Evolutionary conservation across 2,329 filamentous ascomycete species (phyloP), one percentile per base, ranked within the genome.

Genomic region (Talaromyces sp.): DNA sequence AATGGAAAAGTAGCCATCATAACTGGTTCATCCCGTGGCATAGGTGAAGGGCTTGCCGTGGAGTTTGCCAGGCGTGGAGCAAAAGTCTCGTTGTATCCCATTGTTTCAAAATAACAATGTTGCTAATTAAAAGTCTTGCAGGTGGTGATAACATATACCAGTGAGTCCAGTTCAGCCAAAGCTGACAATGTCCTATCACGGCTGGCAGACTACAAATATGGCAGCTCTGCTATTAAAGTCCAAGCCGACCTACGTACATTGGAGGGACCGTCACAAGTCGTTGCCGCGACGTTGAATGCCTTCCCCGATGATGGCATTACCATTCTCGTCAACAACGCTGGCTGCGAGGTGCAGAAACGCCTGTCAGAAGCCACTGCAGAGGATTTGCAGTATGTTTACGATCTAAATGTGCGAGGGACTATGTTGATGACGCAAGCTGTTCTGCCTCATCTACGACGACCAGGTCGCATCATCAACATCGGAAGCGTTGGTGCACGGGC

Each of bases 401-500:
- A 86, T 67, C 75, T 87, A 68, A 89, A 89, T 71, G 81, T 86
- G 2, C 82, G 83, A n/a, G 86, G 81, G 0, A 79, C 83, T 0
- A 73, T 87, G 17, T 76, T 88, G 25, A 78, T 89, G 64, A 81
- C 82, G 1, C 82, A 86, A 68, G 82, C 83, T 0, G 79, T 84
- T 0, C 75, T 85, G 15, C 85, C 85, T 0, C 77, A 85, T 67
- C 77, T 89, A 1, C 75, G 77, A 39, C 69, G 73, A 3, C 77
- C 78, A 19, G 80, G 78, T 4, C 80, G 86, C 11, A 84, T 89
- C 66, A 83, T 89, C 76, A 88, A 88, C 74, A 82, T 89, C 66
- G 81, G 81, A 69, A 50, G 41, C 19, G 47, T 64, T 9, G 62
- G 31, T 47, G 45, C 22, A 11, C 56, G 62, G 27, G 43, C 69